A percentile compares a stretch with the other conserved stretches of the same genome.
Evolutionary conservation across 2,329 filamentous ascomycete genomes (phyloP).

Genomic region (Zymoseptoria tritici): DNA sequence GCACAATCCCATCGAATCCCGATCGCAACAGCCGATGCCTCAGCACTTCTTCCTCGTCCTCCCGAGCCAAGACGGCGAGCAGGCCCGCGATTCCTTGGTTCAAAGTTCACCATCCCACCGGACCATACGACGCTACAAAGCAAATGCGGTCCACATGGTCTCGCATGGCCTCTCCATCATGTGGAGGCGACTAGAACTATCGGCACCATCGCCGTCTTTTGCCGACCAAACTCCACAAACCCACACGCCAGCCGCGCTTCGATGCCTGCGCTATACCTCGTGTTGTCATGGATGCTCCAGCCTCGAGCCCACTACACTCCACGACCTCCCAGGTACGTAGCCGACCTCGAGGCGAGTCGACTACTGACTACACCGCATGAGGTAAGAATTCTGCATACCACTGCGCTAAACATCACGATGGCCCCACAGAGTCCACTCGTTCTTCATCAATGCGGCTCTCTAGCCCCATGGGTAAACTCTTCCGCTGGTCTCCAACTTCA

Average conservation of each 20-base stretch:
- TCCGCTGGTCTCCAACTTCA: neutral
- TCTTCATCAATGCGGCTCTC: neutral
- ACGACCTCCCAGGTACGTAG: neutral
- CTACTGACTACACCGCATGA: neutral
- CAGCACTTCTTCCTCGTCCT: no score
- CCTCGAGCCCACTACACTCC: neutral
- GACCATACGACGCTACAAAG: neutral
- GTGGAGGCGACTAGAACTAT: neutral
- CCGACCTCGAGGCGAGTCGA: neutral
- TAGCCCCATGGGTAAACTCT: neutral
- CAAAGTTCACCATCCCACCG: neutral
- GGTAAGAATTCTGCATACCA: neutral
- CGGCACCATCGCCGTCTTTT: no score
- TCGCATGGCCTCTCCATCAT: neutral
- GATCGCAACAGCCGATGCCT: no score
- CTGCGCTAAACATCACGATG: neutral
- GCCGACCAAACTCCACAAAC: no score
- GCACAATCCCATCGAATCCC: no score
- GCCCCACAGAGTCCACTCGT: neutral
- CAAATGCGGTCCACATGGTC: neutral
- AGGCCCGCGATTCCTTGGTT: no score
- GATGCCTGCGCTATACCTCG: neutral
- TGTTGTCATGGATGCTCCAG: neutral
- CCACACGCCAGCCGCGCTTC: neutral
- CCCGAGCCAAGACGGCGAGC: no score